Evolutionary conservation across 768 basidiomycete genomes (phyloP).

Genomic region (Lanmaoa rubissima): DNA sequence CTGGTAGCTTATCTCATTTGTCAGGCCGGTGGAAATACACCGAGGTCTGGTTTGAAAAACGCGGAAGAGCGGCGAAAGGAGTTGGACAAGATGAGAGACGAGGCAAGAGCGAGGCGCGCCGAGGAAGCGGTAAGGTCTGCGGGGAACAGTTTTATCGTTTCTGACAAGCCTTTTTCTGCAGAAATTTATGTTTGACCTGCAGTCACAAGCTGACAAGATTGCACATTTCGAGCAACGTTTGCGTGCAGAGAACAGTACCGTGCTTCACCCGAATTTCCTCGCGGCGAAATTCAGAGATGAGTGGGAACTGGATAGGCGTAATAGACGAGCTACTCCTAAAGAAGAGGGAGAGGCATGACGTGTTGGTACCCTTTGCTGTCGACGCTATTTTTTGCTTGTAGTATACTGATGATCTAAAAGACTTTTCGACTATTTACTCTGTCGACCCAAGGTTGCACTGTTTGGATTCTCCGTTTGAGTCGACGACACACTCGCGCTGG

Average conservation of each 20-base stretch:
- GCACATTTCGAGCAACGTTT: conserved; percentile 59
- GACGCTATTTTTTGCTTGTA: neutral
- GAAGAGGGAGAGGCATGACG: conserved; percentile 37
- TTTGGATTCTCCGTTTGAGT: conserved; percentile 5
- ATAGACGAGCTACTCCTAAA: conserved; percentile 22
- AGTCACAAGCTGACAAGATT: conserved; percentile 60
- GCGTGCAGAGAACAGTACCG: conserved; percentile 47
- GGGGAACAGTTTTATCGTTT: neutral
- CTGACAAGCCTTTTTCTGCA: conserved; percentile 24
- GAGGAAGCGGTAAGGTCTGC: conserved; percentile 49
- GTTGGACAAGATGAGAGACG: conserved; percentile 66
- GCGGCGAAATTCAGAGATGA: conserved; percentile 57
- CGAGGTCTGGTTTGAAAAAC: conserved; percentile 45
- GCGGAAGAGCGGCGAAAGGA: conserved; percentile 73
- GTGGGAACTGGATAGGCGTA: conserved; percentile 43
- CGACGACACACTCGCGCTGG: conserved; percentile 30
- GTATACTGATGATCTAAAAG: conserved; percentile 21
- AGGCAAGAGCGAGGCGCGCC: conserved; percentile 55
- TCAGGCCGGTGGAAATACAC: conserved; percentile 44
- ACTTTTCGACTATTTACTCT: neutral
- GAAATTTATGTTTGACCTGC: conserved; percentile 53
- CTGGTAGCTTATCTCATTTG: neutral
- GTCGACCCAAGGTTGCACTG: neutral
- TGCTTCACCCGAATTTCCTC: conserved; percentile 59
- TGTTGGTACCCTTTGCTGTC: conserved; percentile 12